Evolutionary conservation across 1,284 basidiomycete genomes (phyloP), one percentile per base, ranked within the genome.

Genomic region (Neonothopanus nambi): DNA sequence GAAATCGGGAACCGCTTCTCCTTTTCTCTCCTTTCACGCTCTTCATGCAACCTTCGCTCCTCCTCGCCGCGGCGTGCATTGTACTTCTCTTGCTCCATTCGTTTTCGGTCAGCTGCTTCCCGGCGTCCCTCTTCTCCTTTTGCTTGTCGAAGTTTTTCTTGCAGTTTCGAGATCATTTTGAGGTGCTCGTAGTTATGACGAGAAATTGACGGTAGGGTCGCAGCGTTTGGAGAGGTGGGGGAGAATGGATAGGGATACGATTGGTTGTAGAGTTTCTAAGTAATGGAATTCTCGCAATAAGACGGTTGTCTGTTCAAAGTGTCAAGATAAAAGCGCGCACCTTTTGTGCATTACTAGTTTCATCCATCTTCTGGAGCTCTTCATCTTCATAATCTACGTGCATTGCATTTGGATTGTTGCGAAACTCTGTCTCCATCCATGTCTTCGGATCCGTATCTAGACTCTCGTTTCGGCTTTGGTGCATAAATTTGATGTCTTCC

Each of bases 181-280:
- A 21, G 33, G n/a, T 54, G 43, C 7, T 15, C 12, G 23, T 54
- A 48, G 23, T 48, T 54, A 24, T 48, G 52, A 26, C 52, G 26
- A 33, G 45, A 48, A 5, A 54, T 48, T 4, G 45, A 21, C 4
- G 52, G 52, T 15, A 54, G 40, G 26, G 39, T 40, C 9, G 30
- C 39, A 23, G 51, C 44, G 17, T 24, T 43, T 8, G 45, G 52
- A 17, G 46, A 8, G 21, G 46, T 54, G 42, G 35, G 46, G 30
- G 52, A 43, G 40, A 54, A 54, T 42, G 52, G 52, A 33, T 48
- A 54, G 3, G 52, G 52, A 42, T n/a, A 38, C 4, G 38, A 36
- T 20, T 21, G n/a, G 21, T 48, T 40, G 46, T 48, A 54, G 6
- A 54, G 21, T 42, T 54, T 20, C 52, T 54, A 24, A 11, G 17